Base-by-base conservation (phyloP, 192 early-diverging fungal species). In the Paraglomus brasilianum region DNA sequence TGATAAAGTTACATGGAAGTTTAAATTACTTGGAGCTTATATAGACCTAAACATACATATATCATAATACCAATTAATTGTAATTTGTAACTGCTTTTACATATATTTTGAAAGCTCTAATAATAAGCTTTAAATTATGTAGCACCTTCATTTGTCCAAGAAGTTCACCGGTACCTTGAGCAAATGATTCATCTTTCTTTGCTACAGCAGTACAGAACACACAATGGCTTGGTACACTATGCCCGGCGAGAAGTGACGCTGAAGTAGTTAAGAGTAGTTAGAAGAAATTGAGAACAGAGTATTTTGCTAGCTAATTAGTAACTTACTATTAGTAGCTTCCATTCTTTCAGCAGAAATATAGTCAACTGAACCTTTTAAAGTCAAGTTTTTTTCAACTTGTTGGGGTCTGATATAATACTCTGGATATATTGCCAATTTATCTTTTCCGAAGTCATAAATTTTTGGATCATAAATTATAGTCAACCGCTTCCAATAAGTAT, bases 401-500 rank as follows among this genome's bases (percentile, higher is more conserved):
- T 51, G 49, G 49, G 49, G 11, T 51, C 5, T 51, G 49, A 51
- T 11, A 51, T 51, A 51, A 51, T 51, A 51, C 49, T 51, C 49
- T 51, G 49, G 11, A 4, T 51, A 51, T 51, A 51, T 51, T 51
- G 49, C 49, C 22, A 51, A 51, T 51, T 51, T 51, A 51, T 51
- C 49, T 51, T 51, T 11, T 51, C 22, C 22, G 5, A 21, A 19
- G 11, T 51, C 49, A 21, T 51, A 51, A 51, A 21, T 51, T 51
- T 51, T 51, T 51, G 49, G 49, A 51, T 51, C 49, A 51, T 51
- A 51, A n/a, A 6, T 51, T 51, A 51, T 51, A 5, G 51, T 53
- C 51, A 53, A 53, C 51, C n/a, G 51, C 51, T 53, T 53, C 17
- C 51, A 53, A 53, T 53, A 53, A 53, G 51, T 53, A 53, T 53